Evolutionary conservation across 139 green algal genomes (phyloP).

Genomic region (Chlorella sp.): DNA sequence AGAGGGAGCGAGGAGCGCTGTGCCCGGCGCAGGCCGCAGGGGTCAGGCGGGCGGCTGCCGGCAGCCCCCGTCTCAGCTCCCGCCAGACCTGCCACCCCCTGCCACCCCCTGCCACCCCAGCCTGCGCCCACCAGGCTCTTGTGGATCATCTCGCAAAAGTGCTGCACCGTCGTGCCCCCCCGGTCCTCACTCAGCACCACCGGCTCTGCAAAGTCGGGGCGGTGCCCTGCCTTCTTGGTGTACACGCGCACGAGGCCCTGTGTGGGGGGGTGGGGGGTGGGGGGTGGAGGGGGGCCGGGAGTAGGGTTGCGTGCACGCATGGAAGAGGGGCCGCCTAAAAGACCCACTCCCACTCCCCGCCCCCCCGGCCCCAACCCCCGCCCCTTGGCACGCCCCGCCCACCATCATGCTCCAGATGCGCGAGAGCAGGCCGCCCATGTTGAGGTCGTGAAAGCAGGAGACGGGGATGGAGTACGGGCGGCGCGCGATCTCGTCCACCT

Average conservation of each 20-base stretch:
- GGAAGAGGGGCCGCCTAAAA: background rate
- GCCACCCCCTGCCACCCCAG: no score
- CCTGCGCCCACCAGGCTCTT: no score
- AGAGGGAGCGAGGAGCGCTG: no score
- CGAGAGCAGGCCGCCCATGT: slow-evolving; percentile 91
- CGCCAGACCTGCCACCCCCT: no score
- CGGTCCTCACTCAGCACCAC: slow-evolving; percentile 88
- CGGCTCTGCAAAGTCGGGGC: slow-evolving; percentile 96
- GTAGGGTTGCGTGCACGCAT: background rate
- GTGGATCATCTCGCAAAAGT: slow-evolving; percentile 89
- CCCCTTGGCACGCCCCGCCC: no score
- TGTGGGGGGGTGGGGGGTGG: background rate
- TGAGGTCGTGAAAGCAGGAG: slow-evolving; percentile 85
- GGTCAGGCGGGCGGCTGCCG: no score
- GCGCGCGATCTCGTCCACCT: slow-evolving; percentile 91
- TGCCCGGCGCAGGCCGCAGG: no score
- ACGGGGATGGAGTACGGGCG: slow-evolving; percentile 86
- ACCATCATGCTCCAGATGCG: slow-evolving; percentile 98
- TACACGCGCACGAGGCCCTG: slow-evolving; percentile 87
- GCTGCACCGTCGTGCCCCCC: slow-evolving; percentile 85
- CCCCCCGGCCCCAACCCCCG: no score
- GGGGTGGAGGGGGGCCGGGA: background rate
- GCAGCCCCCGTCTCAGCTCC: no score
- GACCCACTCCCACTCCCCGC: background rate
- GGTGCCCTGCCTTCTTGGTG: slow-evolving; percentile 93